Evolutionary conservation across 768 basidiomycete genomes (phyloP).

Genomic region (Zangia roseola): DNA sequence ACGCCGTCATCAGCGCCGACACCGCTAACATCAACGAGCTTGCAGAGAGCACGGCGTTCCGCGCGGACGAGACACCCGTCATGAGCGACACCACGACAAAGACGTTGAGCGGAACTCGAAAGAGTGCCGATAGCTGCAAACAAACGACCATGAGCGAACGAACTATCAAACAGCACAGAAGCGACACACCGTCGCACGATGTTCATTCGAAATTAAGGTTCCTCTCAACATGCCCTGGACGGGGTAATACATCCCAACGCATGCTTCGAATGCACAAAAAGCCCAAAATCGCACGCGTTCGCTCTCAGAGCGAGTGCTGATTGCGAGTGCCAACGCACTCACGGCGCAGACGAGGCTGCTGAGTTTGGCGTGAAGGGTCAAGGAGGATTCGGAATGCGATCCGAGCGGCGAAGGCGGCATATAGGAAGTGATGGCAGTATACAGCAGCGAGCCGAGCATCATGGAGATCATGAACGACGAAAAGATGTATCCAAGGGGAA

Average conservation of each 20-base stretch:
- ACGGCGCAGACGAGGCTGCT: slow-evolving; percentile 61
- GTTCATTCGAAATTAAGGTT: slow-evolving; percentile 63
- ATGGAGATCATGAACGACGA: slow-evolving; percentile 79
- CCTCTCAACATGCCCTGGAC: slow-evolving; percentile 75
- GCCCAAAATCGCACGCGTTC: slow-evolving; percentile 64
- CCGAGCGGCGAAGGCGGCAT: slow-evolving; percentile 19
- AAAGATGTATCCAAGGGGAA: slow-evolving; percentile 79
- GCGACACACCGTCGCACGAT: slow-evolving; percentile 64
- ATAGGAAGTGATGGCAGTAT: slow-evolving; percentile 49
- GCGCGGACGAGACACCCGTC: slow-evolving; percentile 66
- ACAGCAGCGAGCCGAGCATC: slow-evolving; percentile 76
- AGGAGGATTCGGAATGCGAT: slow-evolving; percentile 35
- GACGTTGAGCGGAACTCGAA: slow-evolving; percentile 72
- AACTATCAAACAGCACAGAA: neutral
- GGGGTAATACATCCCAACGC: slow-evolving; percentile 79
- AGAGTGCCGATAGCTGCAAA: slow-evolving; percentile 60
- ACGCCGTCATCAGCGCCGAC: slow-evolving; percentile 57
- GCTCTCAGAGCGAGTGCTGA: slow-evolving; percentile 42
- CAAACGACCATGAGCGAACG: neutral
- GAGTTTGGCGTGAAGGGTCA: slow-evolving; percentile 65
- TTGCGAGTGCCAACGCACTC: slow-evolving; percentile 54
- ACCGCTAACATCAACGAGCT: slow-evolving; percentile 56
- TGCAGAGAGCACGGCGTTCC: slow-evolving; percentile 57
- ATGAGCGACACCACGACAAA: slow-evolving; percentile 71
- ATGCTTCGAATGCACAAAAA: slow-evolving; percentile 73